phyloP scores from a whole-genome alignment of 2,329 filamentous ascomycete genomes.

The Lomentospora prolificans region DNA sequence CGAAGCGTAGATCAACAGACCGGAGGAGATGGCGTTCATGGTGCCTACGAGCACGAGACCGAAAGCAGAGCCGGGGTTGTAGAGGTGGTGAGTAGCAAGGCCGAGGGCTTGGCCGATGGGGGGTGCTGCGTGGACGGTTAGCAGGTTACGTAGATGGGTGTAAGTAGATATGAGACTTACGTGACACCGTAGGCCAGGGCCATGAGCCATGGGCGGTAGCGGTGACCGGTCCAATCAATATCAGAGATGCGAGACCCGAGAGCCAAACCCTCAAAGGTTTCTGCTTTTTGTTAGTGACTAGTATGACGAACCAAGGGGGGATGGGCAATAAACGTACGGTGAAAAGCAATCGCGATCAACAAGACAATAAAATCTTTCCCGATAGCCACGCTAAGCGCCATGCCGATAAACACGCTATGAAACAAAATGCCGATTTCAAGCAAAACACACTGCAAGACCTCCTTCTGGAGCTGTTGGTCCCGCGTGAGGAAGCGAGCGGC shows the following conservation, averaged over 20 bases:
- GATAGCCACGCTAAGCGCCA: slow-evolving; percentile 70
- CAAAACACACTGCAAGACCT: slow-evolving; percentile 66
- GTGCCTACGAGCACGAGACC: slow-evolving; percentile 62
- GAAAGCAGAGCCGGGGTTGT: slow-evolving; percentile 55
- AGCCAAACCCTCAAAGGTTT: slow-evolving; percentile 47
- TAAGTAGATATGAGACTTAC: slow-evolving; percentile 20
- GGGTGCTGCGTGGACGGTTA: slow-evolving; percentile 35
- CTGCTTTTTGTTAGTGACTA: slow-evolving; percentile 13
- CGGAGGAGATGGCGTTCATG: slow-evolving; percentile 65
- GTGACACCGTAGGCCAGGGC: slow-evolving; percentile 47
- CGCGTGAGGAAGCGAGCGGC: slow-evolving; percentile 22
- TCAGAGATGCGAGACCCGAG: slow-evolving; percentile 55
- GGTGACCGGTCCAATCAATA: slow-evolving; percentile 31
- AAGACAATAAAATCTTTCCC: slow-evolving; percentile 71
- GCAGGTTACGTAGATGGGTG: slow-evolving; percentile 8
- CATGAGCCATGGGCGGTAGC: slow-evolving; percentile 45
- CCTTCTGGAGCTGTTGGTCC: slow-evolving; percentile 50
- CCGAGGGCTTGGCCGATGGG: slow-evolving; percentile 67
- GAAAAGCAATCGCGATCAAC: slow-evolving; percentile 68
- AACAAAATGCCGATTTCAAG: slow-evolving; percentile 65
- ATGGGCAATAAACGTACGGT: slow-evolving; percentile 36
- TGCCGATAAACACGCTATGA: slow-evolving; percentile 74
- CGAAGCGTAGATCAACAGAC: slow-evolving; percentile 61
- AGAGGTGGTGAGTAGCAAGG: slow-evolving; percentile 57
- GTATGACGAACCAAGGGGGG: too few species aligned